Evolutionary conservation across 2,329 filamentous ascomycete genomes (phyloP), one percentile per base, ranked within the genome.

Genomic region (Lachnellula subtilissima): DNA sequence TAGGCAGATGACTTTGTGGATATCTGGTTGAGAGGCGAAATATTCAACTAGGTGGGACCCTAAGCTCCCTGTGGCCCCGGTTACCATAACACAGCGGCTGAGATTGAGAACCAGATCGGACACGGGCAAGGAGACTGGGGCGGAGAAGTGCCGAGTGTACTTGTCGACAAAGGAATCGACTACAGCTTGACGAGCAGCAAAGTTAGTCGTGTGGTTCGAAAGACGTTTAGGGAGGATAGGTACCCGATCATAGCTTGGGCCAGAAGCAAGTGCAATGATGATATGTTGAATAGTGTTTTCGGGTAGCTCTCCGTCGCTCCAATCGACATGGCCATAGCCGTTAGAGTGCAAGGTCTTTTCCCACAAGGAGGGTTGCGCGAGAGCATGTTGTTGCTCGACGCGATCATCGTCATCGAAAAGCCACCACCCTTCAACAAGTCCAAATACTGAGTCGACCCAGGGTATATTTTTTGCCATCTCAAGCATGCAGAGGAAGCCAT

Each of bases 1-100:
- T 12, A 82, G 59, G 54, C 78, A 81, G 5, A 79, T 57, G 0
- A 78, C 67, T 1, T 36, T 63, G 19, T 66, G 60, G 2, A 74
- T 67, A 14, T 61, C 46, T 7, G 52, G 32, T 15, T 67, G 60
- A 11, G 49, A 36, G 4, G 70, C 64, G 1, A 74, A 51, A 42
- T 68, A 46, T 4, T 63, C 64, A 14, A 73, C 66, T 0, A 74
- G 51, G 58, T 75, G 71, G 4, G 65, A 65, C 2, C 73, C 73
- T 1, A 75, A 52, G 50, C 70, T 72, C 2, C 73, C 73, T 0
- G 72, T 72, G 0, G 67, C 70, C 1, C 73, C 73, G 4, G 73
- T 76, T 0, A 75, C 55, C 3, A 75, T 52, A 3, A 74, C 64
- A 48, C 45, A 53, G 7, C 47, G 8, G 12, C 35, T 25, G 4